phyloP scores from a whole-genome alignment of 352 stramenopile genomes.

The Pythium utonaiense region DNA sequence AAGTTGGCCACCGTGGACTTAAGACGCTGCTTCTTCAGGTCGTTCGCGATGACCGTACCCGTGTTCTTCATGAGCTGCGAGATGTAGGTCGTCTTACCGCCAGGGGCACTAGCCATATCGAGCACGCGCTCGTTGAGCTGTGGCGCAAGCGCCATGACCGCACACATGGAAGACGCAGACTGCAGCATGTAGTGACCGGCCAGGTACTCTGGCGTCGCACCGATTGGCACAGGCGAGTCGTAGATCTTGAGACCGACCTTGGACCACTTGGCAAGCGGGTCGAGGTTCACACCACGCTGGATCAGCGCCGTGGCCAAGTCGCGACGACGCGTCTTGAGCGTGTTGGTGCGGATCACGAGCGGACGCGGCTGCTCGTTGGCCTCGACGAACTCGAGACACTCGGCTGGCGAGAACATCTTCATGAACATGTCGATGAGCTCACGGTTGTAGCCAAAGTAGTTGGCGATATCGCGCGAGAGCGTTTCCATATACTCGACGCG shows the following conservation, averaged over 20 bases:
- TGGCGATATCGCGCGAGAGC: constrained; percentile 90
- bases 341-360: constrained; percentile 99
- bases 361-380: constrained; percentile 97
- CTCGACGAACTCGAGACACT: constrained; percentile 99
- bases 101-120: constrained; percentile 98
- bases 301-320: constrained; percentile 98
- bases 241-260: constrained; percentile 99
- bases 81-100: constrained; percentile 99
- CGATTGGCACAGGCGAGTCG: constrained; percentile 97
- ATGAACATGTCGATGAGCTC: constrained; percentile 98
- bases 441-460: constrained; percentile 98
- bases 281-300: constrained; percentile 97
- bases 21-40: constrained; percentile 97
- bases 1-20: constrained; percentile 98
- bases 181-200: constrained; percentile 99
- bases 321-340: constrained; percentile 97
- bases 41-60: constrained; percentile 98
- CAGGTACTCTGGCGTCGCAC: constrained; percentile 99
- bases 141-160: constrained; percentile 96
- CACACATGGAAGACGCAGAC: constrained; percentile 97
- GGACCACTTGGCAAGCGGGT: constrained; percentile 98
- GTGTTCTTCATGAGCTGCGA: constrained; percentile 99
- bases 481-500: constrained; percentile 96
- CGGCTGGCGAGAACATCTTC: constrained; percentile 96
- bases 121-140: constrained; percentile 96